Conservation (phyloP, 2,329 filamentous ascomycete genomes). For the Fusarium sarcochroum region DNA sequence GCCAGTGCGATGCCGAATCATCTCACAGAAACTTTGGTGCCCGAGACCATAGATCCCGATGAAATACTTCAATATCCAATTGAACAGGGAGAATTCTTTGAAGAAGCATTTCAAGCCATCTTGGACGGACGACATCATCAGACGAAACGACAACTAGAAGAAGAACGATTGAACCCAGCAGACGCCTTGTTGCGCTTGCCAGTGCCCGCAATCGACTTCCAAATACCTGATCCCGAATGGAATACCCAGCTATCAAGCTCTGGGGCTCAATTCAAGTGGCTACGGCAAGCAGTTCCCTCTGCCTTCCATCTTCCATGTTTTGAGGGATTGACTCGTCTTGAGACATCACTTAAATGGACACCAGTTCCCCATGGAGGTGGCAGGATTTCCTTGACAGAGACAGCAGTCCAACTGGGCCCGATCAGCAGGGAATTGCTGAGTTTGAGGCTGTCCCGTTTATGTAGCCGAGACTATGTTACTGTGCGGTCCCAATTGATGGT, state of each 20-base stretch:
- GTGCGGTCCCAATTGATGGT: constrained; percentile 11
- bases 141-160: constrained; percentile 35
- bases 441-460: constrained; percentile 9
- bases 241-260: constrained; percentile 21
- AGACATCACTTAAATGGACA: constrained; percentile 46
- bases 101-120: constrained; percentile 45
- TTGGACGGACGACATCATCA: constrained; percentile 33
- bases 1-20: not conserved
- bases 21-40: not conserved
- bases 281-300: constrained; percentile 25
- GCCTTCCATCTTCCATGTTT: constrained; percentile 15
- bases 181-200: constrained; percentile 48
- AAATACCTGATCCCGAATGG: constrained; percentile 46
- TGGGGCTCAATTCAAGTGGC: constrained; percentile 46
- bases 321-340: constrained; percentile 14
- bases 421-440: constrained; percentile 30
- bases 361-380: constrained; percentile 33
- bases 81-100: constrained; percentile 32
- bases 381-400: constrained; percentile 26
- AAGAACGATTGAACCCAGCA: constrained; percentile 49
- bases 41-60: not conserved
- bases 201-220: constrained; percentile 50
- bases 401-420: constrained; percentile 14
- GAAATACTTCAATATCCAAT: not conserved
- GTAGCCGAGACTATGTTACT: constrained; percentile 39